Base-by-base conservation (phyloP, 441 rosid genomes). In the Adansonia rubrostipa region DNA sequence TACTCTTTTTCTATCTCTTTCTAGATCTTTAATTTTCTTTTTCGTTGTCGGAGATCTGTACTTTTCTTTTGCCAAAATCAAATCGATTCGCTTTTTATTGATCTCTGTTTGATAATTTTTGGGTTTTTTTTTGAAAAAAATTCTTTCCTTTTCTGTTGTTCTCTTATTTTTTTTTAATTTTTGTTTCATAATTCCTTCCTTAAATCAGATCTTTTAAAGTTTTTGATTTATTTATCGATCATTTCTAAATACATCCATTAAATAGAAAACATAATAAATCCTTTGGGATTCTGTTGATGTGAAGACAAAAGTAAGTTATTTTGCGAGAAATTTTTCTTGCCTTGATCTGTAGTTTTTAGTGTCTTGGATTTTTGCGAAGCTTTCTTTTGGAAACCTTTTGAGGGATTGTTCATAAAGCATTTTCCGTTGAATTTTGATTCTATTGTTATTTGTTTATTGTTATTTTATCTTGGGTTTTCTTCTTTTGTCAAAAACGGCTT, bases 1-100 rank as follows among this genome's bases (percentile, higher is more conserved):
- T 93, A 81, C 5, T 20, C 42, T 56, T n/a, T 58, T 11, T 36
- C 7, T 80, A 3, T 51, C 50, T n/a, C 1, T 24, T 22, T 48
- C 10, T 22, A 13, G 13, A 24, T 58, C 7, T 28, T 3, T 20
- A 3, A 0, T 57, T 14, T 9, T 65, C 0, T 65, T 53, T 71
- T 20, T 8, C 22, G 67, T 36, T 50, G n/a, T 76, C 22, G 5
- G 48, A 70, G 76, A 74, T 78, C 66, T 76, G 42, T 9, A 53
- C 36, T 44, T 45, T 64, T 28, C 10, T 20, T 19, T 20, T 33
- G n/a, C 6, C 4, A 3, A 51, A 70, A 15, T 17, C 51, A 15
- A 14, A 75, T 75, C 71, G 40, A 53, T 24, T 78, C 60, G 13
- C 67, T 17, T 47, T 47, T 47, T 20, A 45, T 68, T 68, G 24